Base-by-base conservation (phyloP, 192 early-diverging fungal species). In the Backusella tarrabulga region DNA sequence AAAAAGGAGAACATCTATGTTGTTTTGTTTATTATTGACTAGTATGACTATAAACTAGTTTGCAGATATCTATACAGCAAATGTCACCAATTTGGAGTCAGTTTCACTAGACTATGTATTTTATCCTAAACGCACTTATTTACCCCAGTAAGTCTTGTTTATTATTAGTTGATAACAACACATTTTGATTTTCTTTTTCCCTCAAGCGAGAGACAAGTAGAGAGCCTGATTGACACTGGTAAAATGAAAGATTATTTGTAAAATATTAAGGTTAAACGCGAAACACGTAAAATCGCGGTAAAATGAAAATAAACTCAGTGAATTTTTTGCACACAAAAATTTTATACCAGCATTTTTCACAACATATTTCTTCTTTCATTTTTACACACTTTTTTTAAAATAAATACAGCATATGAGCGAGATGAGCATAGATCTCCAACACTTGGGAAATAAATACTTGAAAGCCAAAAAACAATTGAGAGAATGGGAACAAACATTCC, bases 91-190 rank as follows among this genome's bases (percentile, higher is more conserved):
- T 70, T 73, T 91, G 66, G 82, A 83, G 23, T 72, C 75, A 21
- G 88, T 88, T 67, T 86, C 90, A 3, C 81, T 83, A 11, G 90
- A 91, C 79, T 91, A 85, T 83, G 78, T 87, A 3, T 91, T 90
- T 67, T 91, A 90, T 56, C 90, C 90, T 1, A 85, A 89, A 63
- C 85, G 90, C 1, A 81, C 86, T 72, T 86, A 85, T 23, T 84
- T 90, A 67, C 88, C 90, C 7, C 90, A 91, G 81, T 83, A 73
- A 83, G 81, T 79, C 32, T 32, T 11, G 14, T 17, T 12, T 42
- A 21, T 3, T 17, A 63, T 34, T 15, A 6, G 32, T 60, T 67
- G 32, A 38, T 67, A 21, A 11, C 15, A 9, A 34, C 15, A 40
- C 70, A 23, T 74, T 50, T 50, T 42, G 9, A 38, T 19, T 40